Conservation (phyloP, 2,329 filamentous ascomycete species). For the Colletotrichum sp. region DNA sequence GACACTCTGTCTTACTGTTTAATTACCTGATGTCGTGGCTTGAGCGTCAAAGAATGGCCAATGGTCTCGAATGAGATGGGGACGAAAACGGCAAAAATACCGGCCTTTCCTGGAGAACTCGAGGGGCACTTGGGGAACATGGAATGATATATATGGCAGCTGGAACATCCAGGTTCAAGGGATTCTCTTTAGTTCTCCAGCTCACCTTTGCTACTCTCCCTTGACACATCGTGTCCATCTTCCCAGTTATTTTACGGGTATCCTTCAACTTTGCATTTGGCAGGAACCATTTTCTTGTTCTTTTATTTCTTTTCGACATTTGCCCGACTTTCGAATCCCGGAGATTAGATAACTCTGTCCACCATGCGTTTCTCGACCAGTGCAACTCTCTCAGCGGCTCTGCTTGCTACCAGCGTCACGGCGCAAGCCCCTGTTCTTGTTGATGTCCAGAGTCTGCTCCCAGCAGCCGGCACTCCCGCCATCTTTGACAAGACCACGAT, state of each 20-base stretch:
- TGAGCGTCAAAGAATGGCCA: neutral
- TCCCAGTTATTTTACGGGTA: neutral
- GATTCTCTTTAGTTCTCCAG: neutral
- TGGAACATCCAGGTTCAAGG: neutral
- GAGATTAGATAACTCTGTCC: neutral
- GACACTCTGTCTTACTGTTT: neutral
- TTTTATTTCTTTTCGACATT: neutral
- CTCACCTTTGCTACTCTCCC: neutral
- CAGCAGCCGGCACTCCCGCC: neutral
- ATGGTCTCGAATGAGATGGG: neutral
- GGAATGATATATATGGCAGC: neutral
- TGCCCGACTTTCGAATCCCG: neutral
- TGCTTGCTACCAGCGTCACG: neutral
- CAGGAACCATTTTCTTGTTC: neutral
- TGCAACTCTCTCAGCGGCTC: neutral
- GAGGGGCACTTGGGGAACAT: neutral
- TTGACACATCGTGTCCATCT: neutral
- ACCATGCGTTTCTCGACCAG: neutral
- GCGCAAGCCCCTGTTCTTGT: neutral
- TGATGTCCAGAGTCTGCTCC: neutral
- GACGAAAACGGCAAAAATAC: neutral
- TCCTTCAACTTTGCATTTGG: neutral
- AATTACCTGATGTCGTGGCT: constrained; percentile 1
- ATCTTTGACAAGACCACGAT: neutral
- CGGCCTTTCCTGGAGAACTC: neutral